phyloP scores from a whole-genome alignment of 2,329 filamentous ascomycete genomes.

The Sordariomycetes sp. region DNA sequence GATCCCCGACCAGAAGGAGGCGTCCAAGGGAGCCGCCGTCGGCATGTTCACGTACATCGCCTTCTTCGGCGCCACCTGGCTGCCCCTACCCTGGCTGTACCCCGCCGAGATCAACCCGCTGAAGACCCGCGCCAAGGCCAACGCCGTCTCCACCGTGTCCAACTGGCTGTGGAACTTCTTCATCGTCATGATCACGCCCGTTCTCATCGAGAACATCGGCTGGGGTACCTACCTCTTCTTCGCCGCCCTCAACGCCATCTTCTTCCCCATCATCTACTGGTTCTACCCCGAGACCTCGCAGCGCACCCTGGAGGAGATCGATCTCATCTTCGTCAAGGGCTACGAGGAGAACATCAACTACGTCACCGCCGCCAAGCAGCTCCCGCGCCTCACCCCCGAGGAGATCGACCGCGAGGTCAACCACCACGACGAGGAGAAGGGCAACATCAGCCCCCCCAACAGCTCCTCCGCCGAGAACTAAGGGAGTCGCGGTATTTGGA shows the following conservation, averaged over 20 bases:
- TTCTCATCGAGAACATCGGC: constrained; percentile 49
- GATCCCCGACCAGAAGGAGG: constrained; percentile 50
- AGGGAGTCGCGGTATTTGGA: too few relatives aligned
- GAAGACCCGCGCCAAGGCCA: constrained; percentile 48
- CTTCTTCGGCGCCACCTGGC: constrained; percentile 59
- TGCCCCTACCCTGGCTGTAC: constrained; percentile 54
- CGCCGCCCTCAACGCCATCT: constrained; percentile 27
- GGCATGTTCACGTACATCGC: constrained; percentile 61
- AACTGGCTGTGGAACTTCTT: constrained; percentile 70
- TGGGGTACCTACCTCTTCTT: constrained; percentile 52
- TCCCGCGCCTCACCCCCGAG: constrained; percentile 39
- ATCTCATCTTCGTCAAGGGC: constrained; percentile 41
- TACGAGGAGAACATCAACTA: constrained; percentile 48
- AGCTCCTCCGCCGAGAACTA: neutral
- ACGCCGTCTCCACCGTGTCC: constrained; percentile 48
- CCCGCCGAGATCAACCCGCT: constrained; percentile 56
- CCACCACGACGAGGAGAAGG: neutral
- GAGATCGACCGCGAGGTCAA: constrained; percentile 37
- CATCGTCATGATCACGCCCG: constrained; percentile 68
- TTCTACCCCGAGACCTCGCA: constrained; percentile 34
- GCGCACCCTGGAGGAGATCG: constrained; percentile 52
- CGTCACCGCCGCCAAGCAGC: constrained; percentile 43
- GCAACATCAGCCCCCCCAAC: neutral
- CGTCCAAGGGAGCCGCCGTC: constrained; percentile 58
- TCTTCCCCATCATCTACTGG: constrained; percentile 33